These are phyloP conservation scores for Rhexocercosporidium sp. DNA, from an alignment of 2,329 filamentous ascomycete genomes.

Conservation along the genomic window DNA sequence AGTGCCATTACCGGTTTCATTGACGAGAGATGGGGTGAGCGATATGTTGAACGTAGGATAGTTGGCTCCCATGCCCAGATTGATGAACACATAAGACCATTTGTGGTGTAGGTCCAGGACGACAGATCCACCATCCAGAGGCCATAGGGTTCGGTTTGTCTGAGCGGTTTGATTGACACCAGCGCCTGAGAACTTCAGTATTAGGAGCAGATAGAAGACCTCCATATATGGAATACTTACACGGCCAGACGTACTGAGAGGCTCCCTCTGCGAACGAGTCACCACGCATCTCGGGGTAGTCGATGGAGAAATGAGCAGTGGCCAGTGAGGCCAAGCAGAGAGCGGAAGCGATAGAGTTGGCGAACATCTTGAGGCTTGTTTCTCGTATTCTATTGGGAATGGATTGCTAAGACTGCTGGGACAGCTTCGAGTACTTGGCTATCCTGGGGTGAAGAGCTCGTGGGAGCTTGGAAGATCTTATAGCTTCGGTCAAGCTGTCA, in stretches of 20 bases:
- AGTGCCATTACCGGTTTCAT: conserved; percentile 62
- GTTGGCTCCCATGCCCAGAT: conserved; percentile 56
- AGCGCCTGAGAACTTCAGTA: conserved; percentile 53
- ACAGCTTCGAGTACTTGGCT: background rate
- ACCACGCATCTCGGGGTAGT: conserved; percentile 57
- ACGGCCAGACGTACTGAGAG: conserved; percentile 44
- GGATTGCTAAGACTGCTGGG: background rate
- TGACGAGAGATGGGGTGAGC: conserved; percentile 63
- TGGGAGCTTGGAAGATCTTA: background rate
- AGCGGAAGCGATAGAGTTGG: background rate
- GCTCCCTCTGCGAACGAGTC: conserved; percentile 46
- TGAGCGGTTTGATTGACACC: conserved; percentile 50
- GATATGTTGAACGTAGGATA: conserved; percentile 71
- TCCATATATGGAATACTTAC: conserved; percentile 27
- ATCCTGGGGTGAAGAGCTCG: background rate
- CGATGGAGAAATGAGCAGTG: conserved; percentile 60
- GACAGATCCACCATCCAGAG: conserved; percentile 54
- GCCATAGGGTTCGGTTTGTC: conserved; percentile 52
- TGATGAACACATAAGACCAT: conserved; percentile 56
- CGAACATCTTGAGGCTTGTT: conserved; percentile 12
- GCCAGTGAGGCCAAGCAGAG: conserved; percentile 47
- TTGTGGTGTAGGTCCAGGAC: conserved; percentile 57
- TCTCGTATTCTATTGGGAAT: background rate
- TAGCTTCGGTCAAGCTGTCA: background rate
- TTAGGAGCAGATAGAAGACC: background rate